A percentile compares a stretch with the other conserved stretches of the same genome.
Evolutionary conservation across 169 alveolate genomes (phyloP).

Genomic region (Babesia divergens): DNA sequence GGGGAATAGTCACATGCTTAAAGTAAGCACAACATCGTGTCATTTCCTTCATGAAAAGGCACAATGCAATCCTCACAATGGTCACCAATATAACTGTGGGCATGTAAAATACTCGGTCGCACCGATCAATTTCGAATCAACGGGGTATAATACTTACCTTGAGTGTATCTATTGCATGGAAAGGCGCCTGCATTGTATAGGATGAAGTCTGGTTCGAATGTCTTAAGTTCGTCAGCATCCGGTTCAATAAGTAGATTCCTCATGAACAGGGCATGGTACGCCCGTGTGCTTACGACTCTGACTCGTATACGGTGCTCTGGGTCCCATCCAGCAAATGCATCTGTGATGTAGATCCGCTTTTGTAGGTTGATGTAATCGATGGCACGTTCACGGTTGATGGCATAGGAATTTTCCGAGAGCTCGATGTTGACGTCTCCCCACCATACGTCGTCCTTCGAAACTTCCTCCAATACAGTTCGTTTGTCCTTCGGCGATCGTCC

Average conservation of each 20-base stretch:
- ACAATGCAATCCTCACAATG: no score
- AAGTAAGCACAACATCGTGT: no score
- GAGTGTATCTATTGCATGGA: constrained; percentile 85
- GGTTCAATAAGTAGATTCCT: constrained; percentile 92
- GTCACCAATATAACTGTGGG: no score
- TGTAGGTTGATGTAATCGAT: constrained; percentile 86
- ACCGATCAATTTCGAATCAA: not conserved
- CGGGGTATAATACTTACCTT: constrained; percentile 61
- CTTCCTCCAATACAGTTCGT: constrained; percentile 86
- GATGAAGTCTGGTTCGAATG: constrained; percentile 85
- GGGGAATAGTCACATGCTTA: no score
- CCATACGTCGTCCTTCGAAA: constrained; percentile 84
- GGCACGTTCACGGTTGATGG: constrained; percentile 87
- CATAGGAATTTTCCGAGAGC: constrained; percentile 82
- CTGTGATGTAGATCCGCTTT: constrained; percentile 88
- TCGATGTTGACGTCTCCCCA: constrained; percentile 95
- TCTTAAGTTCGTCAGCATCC: constrained; percentile 79
- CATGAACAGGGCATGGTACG: constrained; percentile 97
- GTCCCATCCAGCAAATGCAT: constrained; percentile 98
- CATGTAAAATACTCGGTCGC: no score
- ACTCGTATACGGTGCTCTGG: constrained; percentile 85
- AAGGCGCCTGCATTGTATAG: constrained; percentile 93
- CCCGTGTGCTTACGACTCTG: constrained; percentile 87
- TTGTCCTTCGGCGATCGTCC: constrained; percentile 92
- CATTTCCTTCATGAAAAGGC: no score